A percentile compares a stretch with the other conserved stretches of the same genome.
phyloP scores from a whole-genome alignment of 2,329 filamentous ascomycete species.

The Leptographium flavum region DNA sequence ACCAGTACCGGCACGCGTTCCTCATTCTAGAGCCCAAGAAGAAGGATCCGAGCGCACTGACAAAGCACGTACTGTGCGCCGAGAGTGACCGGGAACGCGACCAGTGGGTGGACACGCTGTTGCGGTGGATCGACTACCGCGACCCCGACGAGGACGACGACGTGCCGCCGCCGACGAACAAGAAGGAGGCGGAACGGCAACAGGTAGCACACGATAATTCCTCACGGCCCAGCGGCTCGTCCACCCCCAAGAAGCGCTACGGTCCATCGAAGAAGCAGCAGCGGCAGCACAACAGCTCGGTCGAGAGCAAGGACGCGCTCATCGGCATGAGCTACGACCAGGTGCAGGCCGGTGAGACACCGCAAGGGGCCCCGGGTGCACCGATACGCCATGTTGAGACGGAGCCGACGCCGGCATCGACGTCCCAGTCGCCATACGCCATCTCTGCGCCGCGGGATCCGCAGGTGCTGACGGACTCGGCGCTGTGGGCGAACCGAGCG shows the following conservation, averaged over 20 bases:
- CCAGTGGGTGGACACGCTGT: slow-evolving; percentile 78
- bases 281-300: slow-evolving; percentile 10
- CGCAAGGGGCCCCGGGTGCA: slow-evolving; percentile 10
- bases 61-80: slow-evolving; percentile 88
- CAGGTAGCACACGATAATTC: slow-evolving; percentile 12
- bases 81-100: slow-evolving; percentile 90
- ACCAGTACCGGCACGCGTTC: slow-evolving; percentile 94
- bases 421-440: slow-evolving; percentile 27
- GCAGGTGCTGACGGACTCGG: slow-evolving; percentile 66
- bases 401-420: slow-evolving; percentile 21
- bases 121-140: slow-evolving; percentile 74
- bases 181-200: slow-evolving; percentile 25
- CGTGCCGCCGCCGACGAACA: slow-evolving; percentile 17
- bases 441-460: slow-evolving; percentile 83
- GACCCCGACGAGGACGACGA: slow-evolving; percentile 43
- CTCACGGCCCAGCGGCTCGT: background rate
- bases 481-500: slow-evolving; percentile 52
- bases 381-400: slow-evolving; percentile 14
- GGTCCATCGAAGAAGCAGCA: slow-evolving; percentile 28
- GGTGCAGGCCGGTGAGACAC: slow-evolving; percentile 34
- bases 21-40: slow-evolving; percentile 90
- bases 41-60: slow-evolving; percentile 76
- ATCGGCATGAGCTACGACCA: slow-evolving; percentile 46
- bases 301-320: slow-evolving; percentile 26
- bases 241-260: slow-evolving; percentile 20